phyloP scores from a whole-genome alignment of 2,329 filamentous ascomycete genomes.

The Neurospora sp. region DNA sequence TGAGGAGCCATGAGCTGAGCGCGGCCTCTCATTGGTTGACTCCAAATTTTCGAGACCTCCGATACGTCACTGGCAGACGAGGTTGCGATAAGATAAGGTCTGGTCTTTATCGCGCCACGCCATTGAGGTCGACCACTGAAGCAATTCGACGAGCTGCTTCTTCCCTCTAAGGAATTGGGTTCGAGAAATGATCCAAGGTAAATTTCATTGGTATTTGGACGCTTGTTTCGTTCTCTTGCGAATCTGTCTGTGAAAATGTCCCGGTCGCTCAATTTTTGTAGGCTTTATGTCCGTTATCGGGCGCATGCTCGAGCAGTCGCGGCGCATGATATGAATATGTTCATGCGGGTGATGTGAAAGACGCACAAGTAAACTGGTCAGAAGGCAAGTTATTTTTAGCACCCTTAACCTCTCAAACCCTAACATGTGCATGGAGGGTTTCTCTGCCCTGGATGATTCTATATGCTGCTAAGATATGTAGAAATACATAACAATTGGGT shows the following conservation, averaged over 20 bases:
- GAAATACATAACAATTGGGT: not conserved
- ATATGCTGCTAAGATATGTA: too few relatives aligned
- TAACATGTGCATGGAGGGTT: not conserved
- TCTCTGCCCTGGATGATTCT: not conserved
- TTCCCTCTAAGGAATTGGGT: not conserved
- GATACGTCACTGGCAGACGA: slow-evolving; percentile 15
- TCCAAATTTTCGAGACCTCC: slow-evolving; percentile 10
- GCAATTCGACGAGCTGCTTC: not conserved
- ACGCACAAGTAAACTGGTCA: not conserved
- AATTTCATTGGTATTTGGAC: not conserved
- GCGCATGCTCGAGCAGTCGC: not conserved
- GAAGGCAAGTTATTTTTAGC: not conserved
- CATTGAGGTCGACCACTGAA: not conserved
- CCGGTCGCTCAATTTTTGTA: not conserved
- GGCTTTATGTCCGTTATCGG: not conserved
- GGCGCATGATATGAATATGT: not conserved
- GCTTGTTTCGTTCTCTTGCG: not conserved
- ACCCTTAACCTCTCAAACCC: not conserved
- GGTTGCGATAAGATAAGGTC: slow-evolving; percentile 17
- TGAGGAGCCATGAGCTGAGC: not conserved
- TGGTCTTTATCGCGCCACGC: not conserved
- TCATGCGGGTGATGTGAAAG: not conserved
- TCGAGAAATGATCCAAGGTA: too few relatives aligned
- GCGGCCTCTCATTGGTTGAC: not conserved
- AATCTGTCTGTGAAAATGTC: not conserved